Base-by-base conservation (phyloP, 2,329 filamentous ascomycete genomes). In the Lasiodiplodia citricola region DNA sequence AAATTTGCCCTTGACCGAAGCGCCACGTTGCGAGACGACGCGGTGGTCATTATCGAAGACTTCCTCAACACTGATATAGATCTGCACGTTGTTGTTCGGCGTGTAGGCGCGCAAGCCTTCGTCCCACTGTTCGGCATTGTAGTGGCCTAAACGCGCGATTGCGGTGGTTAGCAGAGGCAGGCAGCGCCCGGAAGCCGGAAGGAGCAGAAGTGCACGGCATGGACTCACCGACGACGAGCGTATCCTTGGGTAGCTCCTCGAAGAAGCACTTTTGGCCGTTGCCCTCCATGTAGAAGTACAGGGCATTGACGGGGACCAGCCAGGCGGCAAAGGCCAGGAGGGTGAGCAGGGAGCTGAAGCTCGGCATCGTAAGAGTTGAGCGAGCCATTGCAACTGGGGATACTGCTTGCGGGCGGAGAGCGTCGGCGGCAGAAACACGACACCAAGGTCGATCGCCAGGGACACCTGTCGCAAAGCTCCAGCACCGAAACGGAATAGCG, bases 31-130 rank as follows among this genome's bases (percentile, higher is more conserved):
- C 72, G 91, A 92, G 71, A 98, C 92, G 71, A 99, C 92, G 72
- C 94, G 94, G 87, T 99, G 96, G 85, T 98, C 91, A 82, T 96
- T 95, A 87, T 98, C 94, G 82, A 99, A 99, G 76, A 91, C 88
- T 85, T 99, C 96, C 88, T 97, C 94, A 69, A 98, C 95, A 18
- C 93, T 94, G 76, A 98, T 96, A 83, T 90, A 92, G 80, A 98
- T 91, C 82, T 87, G 91, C 71, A 97, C 85, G 72, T 90, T 90
- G 72, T 90, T 86, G 79, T 96, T 92, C 77, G 91, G 86, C 66
- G 85, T 82, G 88, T 93, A 98, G 64, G 83, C 79, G 73, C 88
- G 87, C 68, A 85, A 83, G 73, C 90, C 83, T 69, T 92, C 87
- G 80, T 96, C 90, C 84, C 89, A 96, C 80, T 96, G 92, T 81